Percentiles rank a stretch among this genome's conserved stretches.
Evolutionary conservation across 208 protist genomes (phyloP).

Genomic region (Novymonas esmeraldas): DNA sequence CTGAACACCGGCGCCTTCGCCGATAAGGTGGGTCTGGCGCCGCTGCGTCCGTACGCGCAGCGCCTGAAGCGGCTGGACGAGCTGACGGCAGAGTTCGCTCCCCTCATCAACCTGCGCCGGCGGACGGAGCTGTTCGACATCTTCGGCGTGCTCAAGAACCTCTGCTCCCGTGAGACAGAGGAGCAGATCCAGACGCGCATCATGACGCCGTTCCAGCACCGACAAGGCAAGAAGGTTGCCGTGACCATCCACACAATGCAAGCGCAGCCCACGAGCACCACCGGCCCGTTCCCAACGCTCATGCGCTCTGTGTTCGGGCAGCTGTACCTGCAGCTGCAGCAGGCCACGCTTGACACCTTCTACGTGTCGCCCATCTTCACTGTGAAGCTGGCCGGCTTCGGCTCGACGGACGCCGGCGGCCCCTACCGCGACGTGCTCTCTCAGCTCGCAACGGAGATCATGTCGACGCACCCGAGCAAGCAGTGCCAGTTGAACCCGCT

Average conservation of each 20-base stretch:
- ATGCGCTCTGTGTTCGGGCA: constrained; percentile 88
- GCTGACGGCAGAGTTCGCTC: constrained; percentile 69
- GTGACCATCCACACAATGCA: constrained; percentile 91
- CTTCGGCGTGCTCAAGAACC: constrained; percentile 76
- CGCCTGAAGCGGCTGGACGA: constrained; percentile 77
- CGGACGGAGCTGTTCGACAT: constrained; percentile 82
- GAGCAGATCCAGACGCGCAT: constrained; percentile 78
- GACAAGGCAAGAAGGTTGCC: constrained; percentile 58
- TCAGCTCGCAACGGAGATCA: constrained; percentile 88
- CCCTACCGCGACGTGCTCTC: constrained; percentile 92
- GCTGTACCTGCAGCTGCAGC: constrained; percentile 84
- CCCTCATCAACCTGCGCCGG: constrained; percentile 76
- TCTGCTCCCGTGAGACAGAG: constrained; percentile 73
- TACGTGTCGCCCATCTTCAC: constrained; percentile 88
- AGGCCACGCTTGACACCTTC: constrained; percentile 67
- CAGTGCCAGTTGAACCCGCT: constrained; percentile 90
- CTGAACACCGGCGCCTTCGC: constrained; percentile 59
- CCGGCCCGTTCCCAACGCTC: constrained; percentile 69
- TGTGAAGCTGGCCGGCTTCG: constrained; percentile 90
- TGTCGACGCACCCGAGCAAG: constrained; percentile 80
- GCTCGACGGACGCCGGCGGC: constrained; percentile 89
- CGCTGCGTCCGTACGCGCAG: constrained; percentile 69
- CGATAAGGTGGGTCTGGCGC: constrained; percentile 51
- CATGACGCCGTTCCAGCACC: constrained; percentile 82
- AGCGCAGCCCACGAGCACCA: constrained; percentile 56